Conservation (phyloP, 768 basidiomycete species). For the Clavulina sp. region DNA sequence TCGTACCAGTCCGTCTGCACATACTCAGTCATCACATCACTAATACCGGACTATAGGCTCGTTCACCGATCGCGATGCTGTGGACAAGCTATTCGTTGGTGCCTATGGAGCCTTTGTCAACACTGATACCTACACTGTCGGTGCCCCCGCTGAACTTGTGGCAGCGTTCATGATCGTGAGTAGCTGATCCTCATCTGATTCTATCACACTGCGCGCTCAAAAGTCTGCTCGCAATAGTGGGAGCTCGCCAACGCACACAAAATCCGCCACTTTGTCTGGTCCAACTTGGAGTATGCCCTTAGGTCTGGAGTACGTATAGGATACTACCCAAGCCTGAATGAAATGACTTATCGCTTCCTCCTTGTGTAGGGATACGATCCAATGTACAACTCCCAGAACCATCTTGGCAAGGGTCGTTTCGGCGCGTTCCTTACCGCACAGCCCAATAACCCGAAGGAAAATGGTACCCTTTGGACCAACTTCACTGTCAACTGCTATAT, state of each 20-base stretch:
- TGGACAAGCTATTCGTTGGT: neutral
- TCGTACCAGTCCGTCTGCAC: neutral
- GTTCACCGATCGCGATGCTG: neutral
- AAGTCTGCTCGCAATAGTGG: too few species aligned
- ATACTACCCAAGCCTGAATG: neutral
- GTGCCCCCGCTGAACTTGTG: conserved; percentile 5
- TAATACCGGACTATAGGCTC: neutral
- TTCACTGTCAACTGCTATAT: conserved; percentile 26
- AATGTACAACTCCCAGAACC: neutral
- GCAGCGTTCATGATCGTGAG: too few species aligned
- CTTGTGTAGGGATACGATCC: neutral
- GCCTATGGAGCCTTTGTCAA: conserved; percentile 8
- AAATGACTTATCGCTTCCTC: neutral
- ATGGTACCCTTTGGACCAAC: conserved; percentile 21
- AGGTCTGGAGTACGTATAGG: conserved; percentile 18
- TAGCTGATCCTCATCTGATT: too few species aligned
- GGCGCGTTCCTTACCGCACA: neutral
- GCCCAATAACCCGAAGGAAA: neutral
- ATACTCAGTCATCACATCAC: neutral
- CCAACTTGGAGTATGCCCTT: conserved; percentile 26
- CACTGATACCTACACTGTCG: conserved; percentile 4
- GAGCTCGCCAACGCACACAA: conserved; percentile 1
- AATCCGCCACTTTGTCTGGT: conserved; percentile 19
- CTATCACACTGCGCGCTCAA: too few species aligned
- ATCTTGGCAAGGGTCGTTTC: neutral